Percentiles rank a stretch among this genome's conserved stretches.
phyloP scores from a whole-genome alignment of 345 rosid species.

The Ceriops decandra region DNA sequence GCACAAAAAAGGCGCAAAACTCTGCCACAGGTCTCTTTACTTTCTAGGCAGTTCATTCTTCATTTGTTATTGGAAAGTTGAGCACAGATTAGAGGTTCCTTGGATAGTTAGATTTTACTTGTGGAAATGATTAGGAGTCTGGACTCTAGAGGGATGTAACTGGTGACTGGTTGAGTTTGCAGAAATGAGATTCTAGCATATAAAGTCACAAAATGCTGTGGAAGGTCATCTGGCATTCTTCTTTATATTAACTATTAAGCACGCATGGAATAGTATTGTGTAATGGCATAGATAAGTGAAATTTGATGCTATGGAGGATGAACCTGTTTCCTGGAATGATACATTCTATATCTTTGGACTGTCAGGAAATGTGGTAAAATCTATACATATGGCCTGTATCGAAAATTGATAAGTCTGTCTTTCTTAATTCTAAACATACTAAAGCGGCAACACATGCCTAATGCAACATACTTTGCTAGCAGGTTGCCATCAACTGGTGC shows the following conservation, averaged over 20 bases:
- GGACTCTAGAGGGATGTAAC: too few species aligned
- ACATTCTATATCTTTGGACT: not conserved
- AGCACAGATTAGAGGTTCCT: not conserved
- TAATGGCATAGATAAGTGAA: not conserved
- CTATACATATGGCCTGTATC: not conserved
- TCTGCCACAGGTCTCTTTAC: conserved; percentile 50
- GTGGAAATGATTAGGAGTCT: too few species aligned
- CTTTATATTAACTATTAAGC: too few species aligned
- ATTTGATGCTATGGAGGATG: not conserved
- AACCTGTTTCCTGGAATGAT: not conserved
- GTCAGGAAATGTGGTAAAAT: not conserved
- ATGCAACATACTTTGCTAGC: not conserved
- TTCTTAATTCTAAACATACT: not conserved
- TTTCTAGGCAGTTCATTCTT: not conserved
- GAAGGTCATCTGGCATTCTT: not conserved
- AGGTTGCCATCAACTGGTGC: conserved; percentile 97
- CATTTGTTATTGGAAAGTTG: not conserved
- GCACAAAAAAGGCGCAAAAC: conserved; percentile 60
- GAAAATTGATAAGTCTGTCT: not conserved
- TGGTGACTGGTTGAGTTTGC: too few species aligned
- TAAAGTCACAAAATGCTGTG: not conserved
- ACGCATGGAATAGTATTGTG: not conserved
- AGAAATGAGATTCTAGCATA: too few species aligned
- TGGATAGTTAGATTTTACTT: too few species aligned
- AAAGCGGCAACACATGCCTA: not conserved